Evolutionary conservation across 2,329 filamentous ascomycete genomes (phyloP), one percentile per base, ranked within the genome.

Genomic region (Ploettnerulaceae sp.): DNA sequence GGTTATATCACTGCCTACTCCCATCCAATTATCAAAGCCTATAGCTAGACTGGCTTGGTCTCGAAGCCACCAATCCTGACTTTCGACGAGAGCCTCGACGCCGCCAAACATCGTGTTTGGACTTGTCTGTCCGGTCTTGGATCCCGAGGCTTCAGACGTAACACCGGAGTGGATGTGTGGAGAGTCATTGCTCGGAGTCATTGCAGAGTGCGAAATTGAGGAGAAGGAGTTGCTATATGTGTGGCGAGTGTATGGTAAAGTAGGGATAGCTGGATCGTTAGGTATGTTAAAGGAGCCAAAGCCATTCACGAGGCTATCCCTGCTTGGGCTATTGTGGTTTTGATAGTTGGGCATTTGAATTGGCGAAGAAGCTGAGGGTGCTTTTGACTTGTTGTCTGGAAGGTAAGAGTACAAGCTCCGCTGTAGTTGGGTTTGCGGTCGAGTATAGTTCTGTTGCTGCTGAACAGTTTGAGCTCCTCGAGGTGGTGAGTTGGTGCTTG

Each of bases 31-130:
- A 20, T 76, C 81, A 52, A 84, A 77, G 1, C 80, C 81, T 3
- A 75, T 63, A 0, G 76, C 79, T 3, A 84, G 65, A 39, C 76
- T 74, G 14, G 70, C 73, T 56, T 84, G 79, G 57, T 86, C 81
- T 26, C 73, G 68, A 44, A 81, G 70, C 71, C 79, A 82, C 77
- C 76, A 81, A 55, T 84, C 76, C 50, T 82, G 78, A 37, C 75
- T 77, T 39, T 84, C 79, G 35, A 84, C 71, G 4, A 84, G 64
- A 34, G 76, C 75, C 26, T 82, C 77, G 1, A 81, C 70, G 7
- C 74, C 75, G 18, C 78, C 77, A 50, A 83, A 82, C 41, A 79
- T 68, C 8, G 73, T 71, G 7, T 69, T 71, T 0, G 71, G 68
- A 18, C 66, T 66, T 6, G 67, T 59, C 7, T 74, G 73, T 21